Conservation (phyloP, 306 rosid species). For the Corylus avellana region DNA sequence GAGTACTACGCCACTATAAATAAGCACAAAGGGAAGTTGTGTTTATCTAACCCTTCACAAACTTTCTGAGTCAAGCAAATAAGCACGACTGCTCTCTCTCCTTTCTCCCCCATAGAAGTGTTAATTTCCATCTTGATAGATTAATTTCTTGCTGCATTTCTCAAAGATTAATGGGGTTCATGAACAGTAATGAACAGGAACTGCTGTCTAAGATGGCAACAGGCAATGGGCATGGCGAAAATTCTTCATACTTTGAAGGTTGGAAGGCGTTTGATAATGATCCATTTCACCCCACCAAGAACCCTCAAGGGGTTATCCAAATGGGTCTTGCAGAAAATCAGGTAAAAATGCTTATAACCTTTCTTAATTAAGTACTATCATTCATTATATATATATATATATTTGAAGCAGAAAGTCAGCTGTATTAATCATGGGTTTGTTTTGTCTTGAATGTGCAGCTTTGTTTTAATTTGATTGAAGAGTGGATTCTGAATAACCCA, state of each 20-base stretch:
- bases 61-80: too few species aligned
- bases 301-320: slow-evolving; percentile 75
- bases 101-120: background rate
- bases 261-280: slow-evolving; percentile 76
- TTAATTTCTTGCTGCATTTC: slow-evolving; percentile 4
- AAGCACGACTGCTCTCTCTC: background rate
- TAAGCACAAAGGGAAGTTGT: too few species aligned
- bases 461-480: slow-evolving; percentile 51
- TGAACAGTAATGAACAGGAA: slow-evolving; percentile 30
- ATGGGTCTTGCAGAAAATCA: slow-evolving; percentile 93
- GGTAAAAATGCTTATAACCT: slow-evolving; percentile 33
- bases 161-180: slow-evolving; percentile 1
- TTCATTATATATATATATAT: background rate
- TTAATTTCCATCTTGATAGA: background rate
- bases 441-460: slow-evolving; percentile 44
- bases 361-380: too few species aligned
- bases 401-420: background rate
- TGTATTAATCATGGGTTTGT: background rate
- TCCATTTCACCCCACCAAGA: slow-evolving; percentile 62
- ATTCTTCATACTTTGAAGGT: slow-evolving; percentile 72
- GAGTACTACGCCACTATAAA: too few species aligned
- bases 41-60: too few species aligned
- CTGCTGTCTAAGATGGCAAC: slow-evolving; percentile 69
- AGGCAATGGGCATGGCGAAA: slow-evolving; percentile 69
- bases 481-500: slow-evolving; percentile 62